Evolutionary conservation across 257 asterid genomes (phyloP), one percentile per base, ranked within the genome.

Genomic region (Nicotiana otophora): DNA sequence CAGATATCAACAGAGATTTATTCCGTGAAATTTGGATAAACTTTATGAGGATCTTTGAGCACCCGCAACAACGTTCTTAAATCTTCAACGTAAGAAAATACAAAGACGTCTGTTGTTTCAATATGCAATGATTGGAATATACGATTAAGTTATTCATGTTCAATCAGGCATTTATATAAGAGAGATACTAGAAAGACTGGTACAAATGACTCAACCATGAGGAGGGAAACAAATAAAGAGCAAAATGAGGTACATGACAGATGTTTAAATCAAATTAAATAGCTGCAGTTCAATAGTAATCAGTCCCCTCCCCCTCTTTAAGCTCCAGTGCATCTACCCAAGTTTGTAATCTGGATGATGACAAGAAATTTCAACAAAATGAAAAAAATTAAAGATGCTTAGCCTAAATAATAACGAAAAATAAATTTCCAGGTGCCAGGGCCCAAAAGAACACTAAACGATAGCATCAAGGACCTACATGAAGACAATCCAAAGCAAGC

Each of bases 401-500:
- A 74, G 30, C 26, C 51, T 26, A 48, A 7, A 74, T 23, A 74
- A 46, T 58, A 19, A 58, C 12, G 34, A 70, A 19, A 74, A 26
- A 26, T 4, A 74, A 74, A 26, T 51, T 26, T 48, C 36, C 62
- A 51, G 26, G 80, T 48, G 42, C 4, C 42, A 0, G 15, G 46
- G 42, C 46, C 42, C 39, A 74, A 74, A 48, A 4, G 63, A 74
- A 7, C 36, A 10, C 63, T 63, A 53, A 79, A 76, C 60, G 34
- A 80, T 84, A 26, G 82, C 84, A 77, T 86, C 60, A 84, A 80
- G 78, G 83, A 88, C 99, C 84, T 93, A 96, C 99, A 90, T 96
- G 99, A 87, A 96, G 98, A 89, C 99, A 96, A 93, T 96, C 99
- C 92, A 96, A 89, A 78, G 98, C 98, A 85, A 96, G 99, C 91